These are phyloP conservation scores for Taphrina betulina DNA, from an alignment of 1,139 yeast species.

Conservation along the genomic window DNA sequence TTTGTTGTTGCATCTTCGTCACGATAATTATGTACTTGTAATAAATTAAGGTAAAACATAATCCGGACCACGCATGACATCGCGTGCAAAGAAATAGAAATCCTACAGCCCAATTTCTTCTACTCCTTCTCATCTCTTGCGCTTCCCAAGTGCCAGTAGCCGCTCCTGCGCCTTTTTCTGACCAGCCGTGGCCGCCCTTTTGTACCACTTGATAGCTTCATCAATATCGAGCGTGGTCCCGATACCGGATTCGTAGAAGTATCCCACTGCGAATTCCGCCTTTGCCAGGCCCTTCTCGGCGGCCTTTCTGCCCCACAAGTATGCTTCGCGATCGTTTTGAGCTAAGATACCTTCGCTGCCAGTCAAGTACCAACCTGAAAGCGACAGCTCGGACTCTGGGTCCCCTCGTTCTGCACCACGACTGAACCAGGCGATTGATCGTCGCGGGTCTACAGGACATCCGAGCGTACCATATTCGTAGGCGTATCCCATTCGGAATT, in stretches of 20 bases:
- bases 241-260: slow-evolving; percentile 75
- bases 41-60: too few species aligned
- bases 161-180: slow-evolving; percentile 35
- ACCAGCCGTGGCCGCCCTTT: slow-evolving; percentile 52
- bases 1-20: too few species aligned
- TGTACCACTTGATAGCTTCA: slow-evolving; percentile 57
- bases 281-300: slow-evolving; percentile 68
- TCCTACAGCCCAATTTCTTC: too few species aligned
- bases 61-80: too few species aligned
- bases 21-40: too few species aligned
- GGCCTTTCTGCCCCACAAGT: slow-evolving; percentile 85
- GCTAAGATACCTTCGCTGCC: slow-evolving; percentile 72
- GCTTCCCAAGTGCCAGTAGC: slow-evolving; percentile 29
- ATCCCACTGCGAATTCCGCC: slow-evolving; percentile 82
- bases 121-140: slow-evolving; percentile 27
- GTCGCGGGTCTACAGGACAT: slow-evolving; percentile 63
- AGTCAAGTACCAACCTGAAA: slow-evolving; percentile 87
- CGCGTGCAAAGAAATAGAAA: too few species aligned
- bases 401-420: slow-evolving; percentile 60
- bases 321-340: slow-evolving; percentile 75
- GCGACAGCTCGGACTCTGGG: slow-evolving; percentile 83
- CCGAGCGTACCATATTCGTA: slow-evolving; percentile 82
- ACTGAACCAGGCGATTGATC: slow-evolving; percentile 86
- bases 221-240: slow-evolving; percentile 55
- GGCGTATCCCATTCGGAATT: slow-evolving; percentile 79